Base-by-base conservation (phyloP, 768 basidiomycete species). In the Boletellus ananiceps region DNA sequence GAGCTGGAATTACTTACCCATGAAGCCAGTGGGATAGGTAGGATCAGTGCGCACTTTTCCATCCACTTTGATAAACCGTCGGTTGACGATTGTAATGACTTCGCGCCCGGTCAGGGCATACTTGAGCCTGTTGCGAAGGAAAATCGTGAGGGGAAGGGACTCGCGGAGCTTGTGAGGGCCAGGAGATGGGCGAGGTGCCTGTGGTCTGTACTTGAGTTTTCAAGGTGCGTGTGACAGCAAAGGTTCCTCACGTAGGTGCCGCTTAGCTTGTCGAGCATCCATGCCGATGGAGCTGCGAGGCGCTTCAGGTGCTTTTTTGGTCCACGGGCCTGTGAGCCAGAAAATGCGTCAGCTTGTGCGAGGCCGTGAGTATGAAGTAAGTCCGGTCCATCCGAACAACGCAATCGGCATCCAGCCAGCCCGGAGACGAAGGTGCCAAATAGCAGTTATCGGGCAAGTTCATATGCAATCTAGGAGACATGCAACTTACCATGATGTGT, bases 121-220 rank as follows among this genome's bases (percentile, higher is more conserved):
- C 80, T 99, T 98, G 76, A 99, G 84, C 69, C 96, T 83, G 80
- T 98, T 97, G 65, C 95, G 90, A 67, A 98, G 88, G 79, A 99
- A 94, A 69, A 99, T 87, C 50, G 86, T 88, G 62, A 99, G 85
- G 49, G 96, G 96, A 50, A 99, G 91, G 57, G 83, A 97, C 79
- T 98, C 96, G 63, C 95, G 88, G 68, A 96, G 91, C 77, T 93
- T 98, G 78, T 99, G 96, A 64, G 96, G 96, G 77, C 96, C 95
- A 60, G 96, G 88, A 48, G 94, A 96, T 50, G 95, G 94, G 63
- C 93, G 88, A 58, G 93, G 92, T 68, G 93, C 93, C 93, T 91
- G 60, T 36, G 46, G 41, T n/a, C 40, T 23, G 14, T 29, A 21
- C 37, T 50, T 59, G 25, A 63, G 52, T 25, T 36, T 51, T 15